A percentile compares a stretch with the other conserved stretches of the same genome.
Evolutionary conservation across 495 filamentous ascomycete species (phyloP).

Genomic region (Penicillium soppii): DNA sequence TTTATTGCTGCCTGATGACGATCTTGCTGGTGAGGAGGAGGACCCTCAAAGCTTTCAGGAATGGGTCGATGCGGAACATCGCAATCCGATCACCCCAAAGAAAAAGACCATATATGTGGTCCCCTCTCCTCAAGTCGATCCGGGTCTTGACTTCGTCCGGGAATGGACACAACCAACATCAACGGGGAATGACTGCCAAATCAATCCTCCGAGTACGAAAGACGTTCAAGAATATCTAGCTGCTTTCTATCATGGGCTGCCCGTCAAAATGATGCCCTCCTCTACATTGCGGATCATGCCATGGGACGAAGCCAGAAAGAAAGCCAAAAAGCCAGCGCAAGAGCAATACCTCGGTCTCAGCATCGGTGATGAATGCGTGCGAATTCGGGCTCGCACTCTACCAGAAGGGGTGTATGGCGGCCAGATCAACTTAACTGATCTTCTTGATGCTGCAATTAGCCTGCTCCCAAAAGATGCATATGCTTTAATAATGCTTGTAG

Average conservation of each 20-base stretch:
- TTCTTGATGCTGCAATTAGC: slow-evolving; percentile 58
- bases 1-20: slow-evolving; percentile 59
- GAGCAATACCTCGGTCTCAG: slow-evolving; percentile 42
- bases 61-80: slow-evolving; percentile 49
- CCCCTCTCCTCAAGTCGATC: slow-evolving; percentile 36
- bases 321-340: background rate
- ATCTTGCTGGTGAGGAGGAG: slow-evolving; percentile 53
- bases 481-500: slow-evolving; percentile 53
- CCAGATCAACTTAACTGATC: slow-evolving; percentile 63
- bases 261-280: slow-evolving; percentile 43
- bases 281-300: slow-evolving; percentile 37
- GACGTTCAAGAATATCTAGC: slow-evolving; percentile 52
- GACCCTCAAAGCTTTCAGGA: slow-evolving; percentile 57
- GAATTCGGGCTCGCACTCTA: slow-evolving; percentile 53
- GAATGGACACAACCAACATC: background rate
- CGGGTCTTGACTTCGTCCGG: slow-evolving; percentile 31
- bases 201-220: slow-evolving; percentile 17
- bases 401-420: slow-evolving; percentile 46
- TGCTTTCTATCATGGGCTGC: slow-evolving; percentile 62
- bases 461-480: slow-evolving; percentile 61
- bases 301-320: slow-evolving; percentile 40
- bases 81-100: slow-evolving; percentile 51
- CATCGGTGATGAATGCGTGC: slow-evolving; percentile 33
- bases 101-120: slow-evolving; percentile 57
- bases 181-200: background rate